Conservation (phyloP, 2,329 filamentous ascomycete species). For the Capronia coronata region DNA sequence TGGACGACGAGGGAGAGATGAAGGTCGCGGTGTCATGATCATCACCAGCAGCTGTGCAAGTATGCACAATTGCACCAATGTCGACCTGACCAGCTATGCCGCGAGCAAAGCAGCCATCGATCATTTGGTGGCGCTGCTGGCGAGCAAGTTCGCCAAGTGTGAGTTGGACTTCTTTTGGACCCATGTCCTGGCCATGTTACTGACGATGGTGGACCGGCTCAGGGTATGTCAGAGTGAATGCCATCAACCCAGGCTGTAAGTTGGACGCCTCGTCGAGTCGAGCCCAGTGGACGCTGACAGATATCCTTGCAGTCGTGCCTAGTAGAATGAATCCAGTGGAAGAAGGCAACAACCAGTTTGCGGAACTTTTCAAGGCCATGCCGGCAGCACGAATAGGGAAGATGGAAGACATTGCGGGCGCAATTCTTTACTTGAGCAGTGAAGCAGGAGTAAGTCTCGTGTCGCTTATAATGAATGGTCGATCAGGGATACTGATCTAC, state of each 20-base stretch:
- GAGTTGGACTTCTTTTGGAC: neutral
- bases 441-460: conserved; percentile 36
- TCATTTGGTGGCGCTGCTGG: conserved; percentile 46
- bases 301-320: conserved; percentile 35
- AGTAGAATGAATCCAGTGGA: conserved; percentile 43
- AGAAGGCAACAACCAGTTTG: conserved; percentile 39
- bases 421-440: conserved; percentile 40
- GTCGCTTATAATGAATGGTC: neutral
- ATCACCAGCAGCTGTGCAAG: conserved; percentile 49
- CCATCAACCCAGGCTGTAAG: conserved; percentile 43
- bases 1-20: conserved; percentile 32
- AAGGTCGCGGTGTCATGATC: conserved; percentile 44
- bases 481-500: neutral
- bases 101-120: conserved; percentile 49
- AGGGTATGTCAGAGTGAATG: conserved; percentile 41
- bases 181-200: neutral
- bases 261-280: conserved; percentile 7
- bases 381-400: conserved; percentile 37
- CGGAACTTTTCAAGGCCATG: conserved; percentile 38
- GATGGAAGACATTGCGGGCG: conserved; percentile 40
- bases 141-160: conserved; percentile 41
- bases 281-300: conserved; percentile 3
- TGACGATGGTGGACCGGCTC: conserved; percentile 4
- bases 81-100: conserved; percentile 49
- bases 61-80: conserved; percentile 49